These are phyloP conservation scores for Botryobasidium botryosum DNA, from an alignment of 768 basidiomycete genomes.

Conservation along the genomic window DNA sequence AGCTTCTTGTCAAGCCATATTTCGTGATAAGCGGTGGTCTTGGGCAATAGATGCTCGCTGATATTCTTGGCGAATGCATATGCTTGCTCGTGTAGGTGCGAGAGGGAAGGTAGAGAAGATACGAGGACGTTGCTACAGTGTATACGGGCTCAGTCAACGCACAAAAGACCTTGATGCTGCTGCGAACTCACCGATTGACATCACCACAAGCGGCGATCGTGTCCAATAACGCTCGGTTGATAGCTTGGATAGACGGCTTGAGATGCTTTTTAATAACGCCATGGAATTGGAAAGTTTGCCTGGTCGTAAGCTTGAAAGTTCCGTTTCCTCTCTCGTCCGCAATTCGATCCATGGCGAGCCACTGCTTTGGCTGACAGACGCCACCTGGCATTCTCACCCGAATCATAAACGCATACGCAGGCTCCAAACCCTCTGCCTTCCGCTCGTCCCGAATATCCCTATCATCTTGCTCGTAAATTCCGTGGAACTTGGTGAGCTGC, in stretches of 20 bases:
- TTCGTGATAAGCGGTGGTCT: constrained; percentile 90
- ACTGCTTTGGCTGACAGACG: constrained; percentile 81
- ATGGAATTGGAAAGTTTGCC: constrained; percentile 99
- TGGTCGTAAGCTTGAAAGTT: constrained; percentile 93
- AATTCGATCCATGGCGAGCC: constrained; percentile 92
- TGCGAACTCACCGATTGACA: constrained; percentile 58
- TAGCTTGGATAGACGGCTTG: constrained; percentile 91
- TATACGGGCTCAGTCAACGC: neutral
- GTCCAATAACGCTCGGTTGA: constrained; percentile 80
- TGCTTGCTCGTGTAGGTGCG: constrained; percentile 69
- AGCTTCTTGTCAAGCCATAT: constrained; percentile 98
- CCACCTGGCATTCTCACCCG: constrained; percentile 93
- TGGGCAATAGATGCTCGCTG: constrained; percentile 74
- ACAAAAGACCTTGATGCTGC: constrained; percentile 9
- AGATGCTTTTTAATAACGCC: constrained; percentile 95
- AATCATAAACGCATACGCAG: constrained; percentile 97
- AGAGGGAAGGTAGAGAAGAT: constrained; percentile 77
- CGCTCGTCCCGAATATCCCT: constrained; percentile 97
- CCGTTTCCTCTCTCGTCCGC: constrained; percentile 87
- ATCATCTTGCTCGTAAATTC: constrained; percentile 94
- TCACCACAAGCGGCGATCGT: constrained; percentile 98
- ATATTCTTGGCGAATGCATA: constrained; percentile 70
- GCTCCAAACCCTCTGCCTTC: constrained; percentile 79
- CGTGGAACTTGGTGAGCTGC: constrained; percentile 96
- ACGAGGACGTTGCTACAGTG: constrained; percentile 66